Conservation (phyloP, 371 early-diverging fungal species). For the Conidiobolus incongruus region DNA sequence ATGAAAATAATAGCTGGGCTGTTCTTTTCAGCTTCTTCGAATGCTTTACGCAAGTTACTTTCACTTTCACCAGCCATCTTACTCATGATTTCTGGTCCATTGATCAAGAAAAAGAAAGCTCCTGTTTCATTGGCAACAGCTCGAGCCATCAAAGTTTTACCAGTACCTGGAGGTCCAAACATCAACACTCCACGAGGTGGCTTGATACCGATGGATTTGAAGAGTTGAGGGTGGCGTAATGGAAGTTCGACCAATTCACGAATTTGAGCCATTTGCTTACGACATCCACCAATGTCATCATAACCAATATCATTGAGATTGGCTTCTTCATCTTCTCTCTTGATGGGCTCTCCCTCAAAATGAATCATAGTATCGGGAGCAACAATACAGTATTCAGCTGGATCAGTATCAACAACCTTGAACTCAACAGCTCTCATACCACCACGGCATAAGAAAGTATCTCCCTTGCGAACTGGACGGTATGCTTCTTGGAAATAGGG, state of each 20-base stretch:
- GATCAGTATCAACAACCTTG: constrained; percentile 95
- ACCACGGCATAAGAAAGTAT: constrained; percentile 84
- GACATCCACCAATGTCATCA: constrained; percentile 98
- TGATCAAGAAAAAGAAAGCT: constrained; percentile 90
- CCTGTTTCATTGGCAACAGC: constrained; percentile 53
- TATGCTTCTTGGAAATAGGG: constrained; percentile 95
- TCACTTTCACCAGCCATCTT: constrained; percentile 99
- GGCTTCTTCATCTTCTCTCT: constrained; percentile 93
- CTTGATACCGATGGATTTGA: constrained; percentile 97
- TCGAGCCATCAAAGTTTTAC: constrained; percentile 64
- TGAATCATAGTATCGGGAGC: constrained; percentile 96
- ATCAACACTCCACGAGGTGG: constrained; percentile 95
- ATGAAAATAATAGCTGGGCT: constrained; percentile 97
- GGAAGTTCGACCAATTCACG: constrained; percentile 98
- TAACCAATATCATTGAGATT: constrained; percentile 66
- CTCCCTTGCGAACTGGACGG: constrained; percentile 88
- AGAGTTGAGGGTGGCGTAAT: constrained; percentile 91
- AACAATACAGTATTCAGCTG: constrained; percentile 90
- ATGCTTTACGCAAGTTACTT: constrained; percentile 94
- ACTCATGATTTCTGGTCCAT: constrained; percentile 98
- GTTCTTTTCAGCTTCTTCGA: constrained; percentile 98
- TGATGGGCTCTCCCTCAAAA: constrained; percentile 93
- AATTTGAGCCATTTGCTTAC: constrained; percentile 99
- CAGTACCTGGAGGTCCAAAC: constrained; percentile 86
- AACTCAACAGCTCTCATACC: constrained; percentile 98